Evolutionary conservation across 352 stramenopile genomes (phyloP).

Genomic region (Globisporangium mamillatum): DNA sequence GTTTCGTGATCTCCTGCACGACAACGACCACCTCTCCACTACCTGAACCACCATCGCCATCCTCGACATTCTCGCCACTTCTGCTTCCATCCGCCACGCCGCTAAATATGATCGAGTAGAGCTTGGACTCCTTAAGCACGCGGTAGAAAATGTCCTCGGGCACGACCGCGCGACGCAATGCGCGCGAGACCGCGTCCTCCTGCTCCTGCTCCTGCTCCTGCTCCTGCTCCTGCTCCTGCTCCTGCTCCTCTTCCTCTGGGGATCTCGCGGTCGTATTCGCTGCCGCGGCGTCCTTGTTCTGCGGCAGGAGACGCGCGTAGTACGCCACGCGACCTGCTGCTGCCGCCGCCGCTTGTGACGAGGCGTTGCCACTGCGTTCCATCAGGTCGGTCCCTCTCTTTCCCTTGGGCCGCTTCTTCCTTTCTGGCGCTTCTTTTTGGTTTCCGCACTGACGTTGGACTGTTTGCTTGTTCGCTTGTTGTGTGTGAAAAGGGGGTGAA

Average conservation of each 20-base stretch:
- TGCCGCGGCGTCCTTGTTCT: conserved; percentile 11
- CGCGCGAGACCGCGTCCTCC: conserved; percentile 13
- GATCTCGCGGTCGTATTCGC: background rate
- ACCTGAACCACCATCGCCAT: background rate
- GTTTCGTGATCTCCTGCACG: conserved; percentile 65
- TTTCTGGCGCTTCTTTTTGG: background rate
- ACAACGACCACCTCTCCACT: conserved; percentile 49
- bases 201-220: background rate
- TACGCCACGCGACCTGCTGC: conserved; percentile 18
- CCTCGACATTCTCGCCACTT: background rate
- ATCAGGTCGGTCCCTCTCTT: background rate
- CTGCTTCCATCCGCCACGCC: conserved; percentile 15
- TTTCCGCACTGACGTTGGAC: background rate
- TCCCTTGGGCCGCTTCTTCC: background rate
- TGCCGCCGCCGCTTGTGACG: background rate
- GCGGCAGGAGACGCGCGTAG: conserved; percentile 43
- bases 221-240: no score
- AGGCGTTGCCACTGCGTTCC: background rate
- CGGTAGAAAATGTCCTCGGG: conserved; percentile 63
- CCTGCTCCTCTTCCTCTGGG: background rate
- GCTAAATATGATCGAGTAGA: conserved; percentile 61
- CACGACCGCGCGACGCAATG: conserved; percentile 39
- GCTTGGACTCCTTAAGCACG: conserved; percentile 58
- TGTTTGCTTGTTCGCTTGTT: no score
- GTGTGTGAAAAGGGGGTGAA: background rate